A percentile compares a stretch with the other conserved stretches of the same genome.
Conservation (phyloP, 805 yeast species). For the Metschnikowia aberdeeniae region DNA sequence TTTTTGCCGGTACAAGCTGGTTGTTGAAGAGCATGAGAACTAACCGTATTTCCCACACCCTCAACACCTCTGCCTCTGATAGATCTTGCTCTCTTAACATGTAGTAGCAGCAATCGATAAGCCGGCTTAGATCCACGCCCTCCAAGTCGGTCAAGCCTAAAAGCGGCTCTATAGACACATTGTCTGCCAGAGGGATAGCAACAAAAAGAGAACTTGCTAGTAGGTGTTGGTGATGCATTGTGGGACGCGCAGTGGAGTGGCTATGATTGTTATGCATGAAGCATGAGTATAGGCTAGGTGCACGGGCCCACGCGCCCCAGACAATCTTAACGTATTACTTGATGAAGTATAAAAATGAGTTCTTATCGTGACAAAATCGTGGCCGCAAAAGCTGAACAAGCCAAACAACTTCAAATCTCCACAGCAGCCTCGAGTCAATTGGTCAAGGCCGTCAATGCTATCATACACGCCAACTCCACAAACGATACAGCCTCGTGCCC, state of each 20-base stretch:
- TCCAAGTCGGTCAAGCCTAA: constrained; percentile 5
- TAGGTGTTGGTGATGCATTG: background rate
- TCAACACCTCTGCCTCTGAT: constrained; percentile 14
- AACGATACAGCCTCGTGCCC: constrained; percentile 12
- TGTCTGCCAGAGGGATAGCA: background rate
- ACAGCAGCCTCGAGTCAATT: constrained; percentile 26
- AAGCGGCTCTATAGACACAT: constrained; percentile 2
- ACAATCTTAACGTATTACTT: no score
- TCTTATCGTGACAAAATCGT: constrained; percentile 20
- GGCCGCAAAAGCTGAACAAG: constrained; percentile 35
- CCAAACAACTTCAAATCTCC: constrained; percentile 24
- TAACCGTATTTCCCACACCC: constrained; percentile 37
- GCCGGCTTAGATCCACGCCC: constrained; percentile 7
- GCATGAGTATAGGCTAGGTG: background rate
- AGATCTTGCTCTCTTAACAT: constrained; percentile 6
- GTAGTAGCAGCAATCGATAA: constrained; percentile 12
- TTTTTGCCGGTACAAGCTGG: constrained; percentile 28
- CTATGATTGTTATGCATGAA: no score
- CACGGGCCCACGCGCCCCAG: constrained; percentile 1
- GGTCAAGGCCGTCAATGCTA: constrained; percentile 18
- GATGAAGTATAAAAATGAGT: background rate
- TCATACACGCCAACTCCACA: constrained; percentile 26
- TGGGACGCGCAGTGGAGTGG: background rate
- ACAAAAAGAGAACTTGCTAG: constrained; percentile 3
- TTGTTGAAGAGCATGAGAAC: constrained; percentile 27